Evolutionary conservation across 768 basidiomycete genomes (phyloP).

Genomic region (Podaxis sp.): DNA sequence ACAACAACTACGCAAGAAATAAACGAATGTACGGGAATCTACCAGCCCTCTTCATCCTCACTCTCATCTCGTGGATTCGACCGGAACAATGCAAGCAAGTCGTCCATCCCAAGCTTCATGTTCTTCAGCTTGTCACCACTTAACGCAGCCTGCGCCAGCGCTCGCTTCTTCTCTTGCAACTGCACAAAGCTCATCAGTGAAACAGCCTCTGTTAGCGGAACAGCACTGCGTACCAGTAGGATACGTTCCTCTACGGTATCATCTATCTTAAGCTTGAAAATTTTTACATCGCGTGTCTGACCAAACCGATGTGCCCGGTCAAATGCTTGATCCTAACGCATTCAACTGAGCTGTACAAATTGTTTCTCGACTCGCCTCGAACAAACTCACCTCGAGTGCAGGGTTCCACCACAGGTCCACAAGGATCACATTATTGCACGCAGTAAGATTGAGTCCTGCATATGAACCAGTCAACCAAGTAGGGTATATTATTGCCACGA

Average conservation of each 20-base stretch:
- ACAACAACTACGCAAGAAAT: conserved; percentile 1
- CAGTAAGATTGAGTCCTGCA: conserved; percentile 83
- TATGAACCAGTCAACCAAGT: conserved; percentile 9
- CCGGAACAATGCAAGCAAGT: conserved; percentile 79
- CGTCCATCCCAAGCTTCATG: conserved; percentile 80
- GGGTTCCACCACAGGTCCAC: conserved; percentile 97
- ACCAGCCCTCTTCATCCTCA: conserved; percentile 39
- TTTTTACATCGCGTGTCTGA: conserved; percentile 82
- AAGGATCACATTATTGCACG: conserved; percentile 92
- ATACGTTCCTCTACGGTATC: conserved; percentile 89
- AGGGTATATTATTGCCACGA: conserved; percentile 1
- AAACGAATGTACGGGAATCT: not conserved
- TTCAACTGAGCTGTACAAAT: not conserved
- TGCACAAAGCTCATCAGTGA: conserved; percentile 24
- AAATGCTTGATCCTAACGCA: conserved; percentile 81
- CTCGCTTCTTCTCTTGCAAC: conserved; percentile 93
- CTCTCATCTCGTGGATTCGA: conserved; percentile 58
- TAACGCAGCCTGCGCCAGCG: conserved; percentile 78
- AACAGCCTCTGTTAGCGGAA: not conserved
- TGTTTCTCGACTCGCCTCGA: conserved; percentile 16
- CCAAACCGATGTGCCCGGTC: conserved; percentile 90
- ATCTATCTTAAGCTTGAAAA: conserved; percentile 86
- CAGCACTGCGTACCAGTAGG: conserved; percentile 45
- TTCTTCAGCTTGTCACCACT: conserved; percentile 88
- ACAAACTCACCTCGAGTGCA: conserved; percentile 63